phyloP scores from a whole-genome alignment of 2,329 filamentous ascomycete species.

The Colletotrichum sublineola region DNA sequence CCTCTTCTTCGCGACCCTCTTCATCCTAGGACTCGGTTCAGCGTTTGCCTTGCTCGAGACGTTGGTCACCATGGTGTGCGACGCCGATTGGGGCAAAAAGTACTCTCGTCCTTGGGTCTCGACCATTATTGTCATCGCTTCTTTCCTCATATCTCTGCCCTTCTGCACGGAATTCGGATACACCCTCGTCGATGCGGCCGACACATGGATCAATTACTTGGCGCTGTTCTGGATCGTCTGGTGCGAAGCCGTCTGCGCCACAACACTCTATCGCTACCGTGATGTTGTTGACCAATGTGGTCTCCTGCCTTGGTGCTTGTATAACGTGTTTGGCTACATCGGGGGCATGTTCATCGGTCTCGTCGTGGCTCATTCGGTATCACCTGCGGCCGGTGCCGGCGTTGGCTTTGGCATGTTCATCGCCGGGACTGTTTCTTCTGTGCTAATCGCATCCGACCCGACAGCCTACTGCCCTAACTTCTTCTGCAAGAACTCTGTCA shows the following conservation, averaged over 20 bases:
- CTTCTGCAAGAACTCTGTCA: not conserved
- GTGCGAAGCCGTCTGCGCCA: slow-evolving; percentile 63
- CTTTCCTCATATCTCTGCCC: slow-evolving; percentile 62
- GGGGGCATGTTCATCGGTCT: slow-evolving; percentile 62
- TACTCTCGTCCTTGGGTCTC: slow-evolving; percentile 57
- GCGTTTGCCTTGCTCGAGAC: slow-evolving; percentile 67
- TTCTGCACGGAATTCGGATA: slow-evolving; percentile 69
- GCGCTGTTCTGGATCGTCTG: slow-evolving; percentile 65
- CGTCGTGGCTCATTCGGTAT: slow-evolving; percentile 59
- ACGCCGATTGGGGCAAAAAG: slow-evolving; percentile 57
- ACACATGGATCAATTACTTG: slow-evolving; percentile 66
- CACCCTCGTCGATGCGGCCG: slow-evolving; percentile 64
- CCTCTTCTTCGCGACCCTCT: slow-evolving; percentile 66
- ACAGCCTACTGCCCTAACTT: slow-evolving; percentile 9
- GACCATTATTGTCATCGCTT: slow-evolving; percentile 58
- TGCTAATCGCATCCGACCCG: slow-evolving; percentile 49
- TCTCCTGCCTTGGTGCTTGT: slow-evolving; percentile 52
- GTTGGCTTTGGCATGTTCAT: slow-evolving; percentile 64
- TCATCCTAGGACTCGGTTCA: slow-evolving; percentile 66
- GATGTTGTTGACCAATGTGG: slow-evolving; percentile 60
- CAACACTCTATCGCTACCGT: slow-evolving; percentile 63
- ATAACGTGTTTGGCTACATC: slow-evolving; percentile 64
- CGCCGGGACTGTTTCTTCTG: slow-evolving; percentile 51
- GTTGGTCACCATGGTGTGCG: slow-evolving; percentile 63
- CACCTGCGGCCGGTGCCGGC: slow-evolving; percentile 57